These are phyloP conservation scores for Aureobasidium uvarum DNA, from an alignment of 2,329 filamentous ascomycete genomes.

Conservation along the genomic window DNA sequence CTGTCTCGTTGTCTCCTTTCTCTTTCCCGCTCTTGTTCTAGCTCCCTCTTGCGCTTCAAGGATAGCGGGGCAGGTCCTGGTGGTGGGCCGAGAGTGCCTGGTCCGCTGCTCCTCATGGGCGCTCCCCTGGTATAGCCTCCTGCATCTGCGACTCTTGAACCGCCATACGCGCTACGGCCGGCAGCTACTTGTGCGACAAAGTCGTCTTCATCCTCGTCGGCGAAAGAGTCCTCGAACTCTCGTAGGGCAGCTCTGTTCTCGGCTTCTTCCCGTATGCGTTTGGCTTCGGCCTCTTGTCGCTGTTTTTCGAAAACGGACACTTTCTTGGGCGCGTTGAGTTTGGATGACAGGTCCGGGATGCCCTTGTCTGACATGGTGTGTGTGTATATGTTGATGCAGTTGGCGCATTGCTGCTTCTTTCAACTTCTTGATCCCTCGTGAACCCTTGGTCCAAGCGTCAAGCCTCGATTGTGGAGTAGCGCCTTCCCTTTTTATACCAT, in stretches of 20 bases:
- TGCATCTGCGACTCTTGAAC: conserved; percentile 19
- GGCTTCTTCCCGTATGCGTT: conserved; percentile 76
- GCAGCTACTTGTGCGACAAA: conserved; percentile 35
- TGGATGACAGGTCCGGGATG: conserved; percentile 40
- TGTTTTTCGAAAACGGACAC: conserved; percentile 87
- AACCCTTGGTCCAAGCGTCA: conserved; percentile 32
- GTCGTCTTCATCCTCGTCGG: conserved; percentile 48
- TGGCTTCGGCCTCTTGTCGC: conserved; percentile 85
- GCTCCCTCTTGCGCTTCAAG: conserved; percentile 38
- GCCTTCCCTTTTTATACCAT: not conserved
- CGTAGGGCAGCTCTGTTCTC: conserved; percentile 85
- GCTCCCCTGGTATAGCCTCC: conserved; percentile 33
- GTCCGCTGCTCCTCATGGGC: conserved; percentile 48
- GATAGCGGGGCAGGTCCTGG: conserved; percentile 37
- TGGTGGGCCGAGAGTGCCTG: conserved; percentile 49
- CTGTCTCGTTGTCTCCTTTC: conserved; percentile 2
- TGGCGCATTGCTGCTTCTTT: not conserved
- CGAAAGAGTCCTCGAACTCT: conserved; percentile 81
- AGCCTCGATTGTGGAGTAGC: conserved; percentile 17
- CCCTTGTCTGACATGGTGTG: conserved; percentile 22
- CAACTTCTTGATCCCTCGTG: conserved; percentile 3
- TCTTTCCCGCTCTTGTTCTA: conserved; percentile 31
- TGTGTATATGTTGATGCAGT: not conserved
- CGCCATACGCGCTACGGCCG: conserved; percentile 31
- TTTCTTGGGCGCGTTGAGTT: conserved; percentile 71